Base-by-base conservation (phyloP, 2,329 filamentous ascomycete genomes). In the Trichoderma sp. region DNA sequence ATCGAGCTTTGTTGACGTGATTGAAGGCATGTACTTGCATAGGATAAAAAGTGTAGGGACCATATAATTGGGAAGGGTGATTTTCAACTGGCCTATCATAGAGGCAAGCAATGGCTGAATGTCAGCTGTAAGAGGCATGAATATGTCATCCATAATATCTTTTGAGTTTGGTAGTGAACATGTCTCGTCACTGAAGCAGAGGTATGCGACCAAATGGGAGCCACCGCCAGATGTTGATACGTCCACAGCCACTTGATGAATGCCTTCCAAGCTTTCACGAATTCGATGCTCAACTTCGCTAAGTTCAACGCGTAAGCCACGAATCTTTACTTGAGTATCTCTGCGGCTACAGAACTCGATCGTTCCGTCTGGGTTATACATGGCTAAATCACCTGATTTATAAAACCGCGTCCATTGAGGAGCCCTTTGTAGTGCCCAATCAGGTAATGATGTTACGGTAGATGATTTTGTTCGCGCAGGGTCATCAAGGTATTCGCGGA, bases 381-480 rank as follows among this genome's bases (percentile, higher is more conserved):
- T 74, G 72, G 4, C 75, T 80, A 17, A 84, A 68, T 85, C 83
- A 7, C 83, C 83, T 1, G 82, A 83, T 68, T 79, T 80, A 70
- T 84, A 84, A 6, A 81, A 69, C 5, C 64, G 64, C 3, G 7
- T 39, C 64, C 64, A 66, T 8, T 58, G 37, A 13, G 39, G 37
- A 2, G 53, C 15, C 15, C 27, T 58, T 5, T 74, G 75, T 7
- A 71, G 78, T n/a, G 68, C 32, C 61, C 78, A 76, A 5, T 79
- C 79, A n/a, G 72, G 79, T 2, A 66, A 39, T 9, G 27, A 39
- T 1, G 27, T 35, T 6, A 52, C 32, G 1, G 35, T n/a, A 8
- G 64, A 34, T n/a, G n/a, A 42, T 9, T 34, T 54, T 19, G 64
- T 66, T 22, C 53, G 52, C 25, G 59, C 52, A 29, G 64, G 27